A percentile compares a stretch with the other conserved stretches of the same genome.
Evolutionary conservation across 2,329 filamentous ascomycete genomes (phyloP).

Genomic region (Fusarium algeriense): DNA sequence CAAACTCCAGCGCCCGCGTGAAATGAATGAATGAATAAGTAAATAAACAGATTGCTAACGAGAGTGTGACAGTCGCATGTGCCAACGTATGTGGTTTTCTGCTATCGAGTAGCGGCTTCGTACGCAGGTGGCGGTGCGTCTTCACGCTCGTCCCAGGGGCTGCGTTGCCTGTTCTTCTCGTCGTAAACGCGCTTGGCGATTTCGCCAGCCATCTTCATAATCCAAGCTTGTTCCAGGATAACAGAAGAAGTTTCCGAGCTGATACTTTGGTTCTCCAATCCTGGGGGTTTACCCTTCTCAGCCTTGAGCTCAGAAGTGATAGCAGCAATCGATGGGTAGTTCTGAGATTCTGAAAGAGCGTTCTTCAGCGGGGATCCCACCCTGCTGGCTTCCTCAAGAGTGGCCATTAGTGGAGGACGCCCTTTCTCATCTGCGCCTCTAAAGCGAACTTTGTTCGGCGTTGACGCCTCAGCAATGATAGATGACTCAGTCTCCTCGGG

Average conservation of each 20-base stretch:
- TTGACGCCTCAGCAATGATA: constrained; percentile 43
- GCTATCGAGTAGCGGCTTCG: constrained; percentile 61
- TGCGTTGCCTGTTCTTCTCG: constrained; percentile 72
- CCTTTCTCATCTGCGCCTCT: constrained; percentile 38
- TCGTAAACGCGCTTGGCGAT: constrained; percentile 90
- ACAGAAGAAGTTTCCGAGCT: constrained; percentile 65
- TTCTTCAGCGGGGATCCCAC: constrained; percentile 40
- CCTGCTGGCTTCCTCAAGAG: constrained; percentile 43
- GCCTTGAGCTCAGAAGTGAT: constrained; percentile 30
- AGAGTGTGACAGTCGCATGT: constrained; percentile 39
- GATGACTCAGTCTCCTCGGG: constrained; percentile 69
- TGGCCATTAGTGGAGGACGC: constrained; percentile 44
- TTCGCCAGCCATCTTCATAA: constrained; percentile 93
- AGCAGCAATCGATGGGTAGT: constrained; percentile 40
- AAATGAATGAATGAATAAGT: constrained; percentile 26
- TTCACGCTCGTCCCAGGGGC: constrained; percentile 63
- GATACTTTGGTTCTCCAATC: constrained; percentile 49
- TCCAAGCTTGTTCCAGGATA: constrained; percentile 85
- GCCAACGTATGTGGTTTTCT: constrained; percentile 19
- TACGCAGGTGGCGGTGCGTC: constrained; percentile 73
- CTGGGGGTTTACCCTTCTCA: constrained; percentile 49
- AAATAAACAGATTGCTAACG: constrained; percentile 32
- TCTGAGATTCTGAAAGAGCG: constrained; percentile 30
- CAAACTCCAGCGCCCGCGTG: constrained; percentile 43
- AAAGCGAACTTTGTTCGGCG: constrained; percentile 59